phyloP scores from a whole-genome alignment of 352 stramenopile genomes.

The Phytopythium cucurbitacearum region DNA sequence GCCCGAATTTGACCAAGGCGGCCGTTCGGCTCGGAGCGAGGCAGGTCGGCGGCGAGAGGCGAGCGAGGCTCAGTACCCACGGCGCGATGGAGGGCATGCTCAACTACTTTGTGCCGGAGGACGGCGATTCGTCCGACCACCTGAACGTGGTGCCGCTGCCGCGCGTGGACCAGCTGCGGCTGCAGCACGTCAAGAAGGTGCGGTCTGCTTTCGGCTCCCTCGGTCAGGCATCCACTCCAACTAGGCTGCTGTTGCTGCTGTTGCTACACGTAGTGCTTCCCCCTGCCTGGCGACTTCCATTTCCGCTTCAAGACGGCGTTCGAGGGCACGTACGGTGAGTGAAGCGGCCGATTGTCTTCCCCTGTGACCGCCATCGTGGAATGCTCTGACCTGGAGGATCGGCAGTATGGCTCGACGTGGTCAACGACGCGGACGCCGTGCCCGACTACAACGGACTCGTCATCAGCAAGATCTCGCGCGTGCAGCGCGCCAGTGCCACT shows the following conservation, averaged over 20 bases:
- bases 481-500: conserved; percentile 46
- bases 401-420: conserved; percentile 78
- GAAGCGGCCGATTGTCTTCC: neutral
- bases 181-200: conserved; percentile 82
- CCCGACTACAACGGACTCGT: conserved; percentile 79
- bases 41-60: neutral
- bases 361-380: neutral
- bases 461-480: conserved; percentile 75
- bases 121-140: conserved; percentile 83
- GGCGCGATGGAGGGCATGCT: conserved; percentile 79
- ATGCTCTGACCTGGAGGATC: conserved; percentile 3
- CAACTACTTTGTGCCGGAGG: conserved; percentile 86
- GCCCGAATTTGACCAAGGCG: too few species aligned
- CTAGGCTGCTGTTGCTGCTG: conserved; percentile 1
- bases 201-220: neutral
- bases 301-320: conserved; percentile 87
- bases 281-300: conserved; percentile 75
- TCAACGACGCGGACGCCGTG: conserved; percentile 63
- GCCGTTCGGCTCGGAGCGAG: neutral
- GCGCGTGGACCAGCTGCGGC: conserved; percentile 64
- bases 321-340: conserved; percentile 77
- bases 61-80: neutral
- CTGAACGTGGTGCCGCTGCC: conserved; percentile 80
- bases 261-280: conserved; percentile 45
- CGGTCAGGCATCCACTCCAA: neutral